These are phyloP conservation scores for Phialophora expanda DNA, from an alignment of 2,329 filamentous ascomycete genomes.

Conservation along the genomic window DNA sequence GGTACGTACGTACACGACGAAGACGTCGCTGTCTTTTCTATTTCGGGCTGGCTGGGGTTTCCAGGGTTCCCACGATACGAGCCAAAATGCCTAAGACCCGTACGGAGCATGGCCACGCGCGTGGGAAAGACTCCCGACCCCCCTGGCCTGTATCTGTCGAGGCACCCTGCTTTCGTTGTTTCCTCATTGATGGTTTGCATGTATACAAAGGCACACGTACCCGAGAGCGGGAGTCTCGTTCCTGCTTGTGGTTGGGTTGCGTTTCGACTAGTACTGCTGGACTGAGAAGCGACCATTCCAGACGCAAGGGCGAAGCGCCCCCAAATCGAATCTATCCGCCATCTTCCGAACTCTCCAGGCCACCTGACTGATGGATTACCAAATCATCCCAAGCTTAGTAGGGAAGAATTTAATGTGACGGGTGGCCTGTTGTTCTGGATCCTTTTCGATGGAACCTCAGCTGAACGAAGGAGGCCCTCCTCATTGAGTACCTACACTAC, in stretches of 20 bases:
- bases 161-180: background rate
- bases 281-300: background rate
- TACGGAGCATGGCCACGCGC: too few species aligned
- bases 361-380: slow-evolving; percentile 2
- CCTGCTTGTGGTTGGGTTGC: background rate
- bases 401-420: background rate
- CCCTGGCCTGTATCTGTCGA: background rate
- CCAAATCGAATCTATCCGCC: background rate
- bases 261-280: background rate
- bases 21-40: too few species aligned
- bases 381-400: background rate
- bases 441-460: background rate
- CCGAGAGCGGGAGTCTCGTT: background rate
- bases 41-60: too few species aligned
- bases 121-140: too few species aligned
- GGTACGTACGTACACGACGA: too few species aligned
- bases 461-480: background rate
- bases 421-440: background rate
- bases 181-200: background rate
- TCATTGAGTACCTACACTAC: background rate
- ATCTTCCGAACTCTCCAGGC: background rate
- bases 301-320: background rate
- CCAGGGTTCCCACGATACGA: too few species aligned
- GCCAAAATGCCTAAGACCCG: too few species aligned
- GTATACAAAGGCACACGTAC: background rate